Evolutionary conservation across 768 basidiomycete genomes (phyloP), one percentile per base, ranked within the genome.

Genomic region (Pleurotus salmoneostramineus): DNA sequence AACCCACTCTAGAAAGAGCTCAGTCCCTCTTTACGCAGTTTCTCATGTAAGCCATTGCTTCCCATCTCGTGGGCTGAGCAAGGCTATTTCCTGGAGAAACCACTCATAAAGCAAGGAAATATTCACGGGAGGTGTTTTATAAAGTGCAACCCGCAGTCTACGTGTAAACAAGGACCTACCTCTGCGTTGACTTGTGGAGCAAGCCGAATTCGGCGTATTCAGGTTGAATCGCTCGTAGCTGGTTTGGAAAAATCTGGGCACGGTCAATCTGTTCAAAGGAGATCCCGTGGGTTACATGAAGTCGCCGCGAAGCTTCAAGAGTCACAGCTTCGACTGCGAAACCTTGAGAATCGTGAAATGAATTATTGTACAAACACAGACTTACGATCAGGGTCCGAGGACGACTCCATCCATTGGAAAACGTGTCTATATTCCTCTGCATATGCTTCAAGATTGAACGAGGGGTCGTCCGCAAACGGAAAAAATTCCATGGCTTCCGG

Each of bases 401-500:
- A 71, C 44, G 76, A 70, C 0, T 58, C 61, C 57, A 77, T 75
- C 83, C 62, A 65, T 1, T 61, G 56, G 21, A 27, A 27, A 50
- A 77, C 75, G 0, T 2, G 6, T 0, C 62, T 40, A 58, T 76
- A 77, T 0, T 5, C 15, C 0, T 31, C 17, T 3, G 80, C 62
- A 42, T 74, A 77, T 6, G 35, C 40, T 1, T 55, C 12, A 0
- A 66, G 31, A 0, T 69, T 17, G 60, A 61, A 85, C 83, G 0
- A 63, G 2, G 77, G 75, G 45, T 89, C 87, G 62, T 90, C 87
- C 0, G 80, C 74, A 54, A 82, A 82, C 1, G 87, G 87, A 5
- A 88, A 68, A 65, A 88, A 90, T 2, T 75, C 73, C 75, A 88
- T 78, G 17, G 71, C 67, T 58, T 76, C 72, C 5, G 81, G 70